These are phyloP conservation scores for Acanthamoeba lenticulata DNA, from an alignment of 208 protist species.

Conservation along the genomic window DNA sequence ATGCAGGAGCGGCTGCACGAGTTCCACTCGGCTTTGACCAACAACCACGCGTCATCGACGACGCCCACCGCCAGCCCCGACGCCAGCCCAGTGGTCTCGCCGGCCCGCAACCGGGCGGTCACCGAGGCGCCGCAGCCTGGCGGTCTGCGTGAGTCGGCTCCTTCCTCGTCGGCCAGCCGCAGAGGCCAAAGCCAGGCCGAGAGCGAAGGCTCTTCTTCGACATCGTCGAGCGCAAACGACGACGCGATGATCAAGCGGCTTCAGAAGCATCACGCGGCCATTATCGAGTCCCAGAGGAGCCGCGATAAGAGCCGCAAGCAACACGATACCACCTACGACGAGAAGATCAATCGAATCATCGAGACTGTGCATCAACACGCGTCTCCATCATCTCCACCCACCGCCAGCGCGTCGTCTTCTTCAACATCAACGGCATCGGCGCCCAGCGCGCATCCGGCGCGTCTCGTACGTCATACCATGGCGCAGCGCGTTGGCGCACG, in stretches of 20 bases:
- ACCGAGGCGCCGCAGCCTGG: background rate
- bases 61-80: too few species aligned
- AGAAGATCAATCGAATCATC: slow-evolving; percentile 18
- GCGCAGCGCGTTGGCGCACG: background rate
- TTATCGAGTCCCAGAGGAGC: background rate
- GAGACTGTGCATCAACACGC: background rate
- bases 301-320: background rate
- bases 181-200: background rate
- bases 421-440: too few species aligned
- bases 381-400: background rate
- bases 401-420: background rate
- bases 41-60: background rate
- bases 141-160: background rate
- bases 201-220: background rate
- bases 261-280: background rate
- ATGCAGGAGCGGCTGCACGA: background rate
- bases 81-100: too few species aligned
- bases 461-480: background rate
- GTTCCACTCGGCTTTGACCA: background rate
- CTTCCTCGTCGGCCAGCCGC: background rate
- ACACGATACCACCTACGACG: background rate
- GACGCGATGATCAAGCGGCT: background rate
- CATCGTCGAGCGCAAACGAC: background rate
- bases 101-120: too few species aligned
- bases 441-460: background rate